A percentile compares a stretch with the other conserved stretches of the same genome.
These are phyloP conservation scores for Physocladia obscura DNA, from an alignment of 192 early-diverging fungal species.

Conservation along the genomic window DNA sequence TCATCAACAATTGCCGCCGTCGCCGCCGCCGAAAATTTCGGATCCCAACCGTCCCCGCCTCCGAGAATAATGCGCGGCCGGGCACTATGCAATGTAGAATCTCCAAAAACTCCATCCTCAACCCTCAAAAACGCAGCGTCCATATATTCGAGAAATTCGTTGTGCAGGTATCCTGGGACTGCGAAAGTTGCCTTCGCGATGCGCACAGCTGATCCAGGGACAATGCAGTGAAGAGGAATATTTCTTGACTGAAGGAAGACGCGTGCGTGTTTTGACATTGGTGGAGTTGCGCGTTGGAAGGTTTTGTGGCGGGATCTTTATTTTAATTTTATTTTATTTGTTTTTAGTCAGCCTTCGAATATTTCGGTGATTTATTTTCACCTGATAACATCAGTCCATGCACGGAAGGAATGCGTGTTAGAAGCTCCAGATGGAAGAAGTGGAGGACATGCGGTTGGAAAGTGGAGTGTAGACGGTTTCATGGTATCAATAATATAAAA, in stretches of 20 bases:
- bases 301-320: slow-evolving; percentile 5
- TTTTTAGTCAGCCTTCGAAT: too few relatives aligned
- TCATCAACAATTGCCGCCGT: background rate
- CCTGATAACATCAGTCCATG: slow-evolving; percentile 24
- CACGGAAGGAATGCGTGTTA: slow-evolving; percentile 5
- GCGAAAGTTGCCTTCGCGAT: slow-evolving; percentile 23
- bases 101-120: slow-evolving; percentile 22
- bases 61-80: slow-evolving; percentile 1
- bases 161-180: slow-evolving; percentile 15
- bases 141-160: slow-evolving; percentile 19
- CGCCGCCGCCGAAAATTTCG: too few relatives aligned
- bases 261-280: slow-evolving; percentile 24
- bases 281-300: slow-evolving; percentile 23
- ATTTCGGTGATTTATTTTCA: background rate
- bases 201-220: slow-evolving; percentile 4
- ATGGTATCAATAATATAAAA: too few relatives aligned
- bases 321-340: background rate
- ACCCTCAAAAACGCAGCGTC: slow-evolving; percentile 16
- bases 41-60: slow-evolving; percentile 13
- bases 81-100: slow-evolving; percentile 3
- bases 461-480: slow-evolving; percentile 5
- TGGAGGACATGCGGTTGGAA: slow-evolving; percentile 2
- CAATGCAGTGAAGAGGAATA: slow-evolving; percentile 5
- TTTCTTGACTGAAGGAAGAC: slow-evolving; percentile 7
- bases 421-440: background rate